phyloP scores from a whole-genome alignment of 208 protist species.

The Leptomonas pyrrhocoris region DNA sequence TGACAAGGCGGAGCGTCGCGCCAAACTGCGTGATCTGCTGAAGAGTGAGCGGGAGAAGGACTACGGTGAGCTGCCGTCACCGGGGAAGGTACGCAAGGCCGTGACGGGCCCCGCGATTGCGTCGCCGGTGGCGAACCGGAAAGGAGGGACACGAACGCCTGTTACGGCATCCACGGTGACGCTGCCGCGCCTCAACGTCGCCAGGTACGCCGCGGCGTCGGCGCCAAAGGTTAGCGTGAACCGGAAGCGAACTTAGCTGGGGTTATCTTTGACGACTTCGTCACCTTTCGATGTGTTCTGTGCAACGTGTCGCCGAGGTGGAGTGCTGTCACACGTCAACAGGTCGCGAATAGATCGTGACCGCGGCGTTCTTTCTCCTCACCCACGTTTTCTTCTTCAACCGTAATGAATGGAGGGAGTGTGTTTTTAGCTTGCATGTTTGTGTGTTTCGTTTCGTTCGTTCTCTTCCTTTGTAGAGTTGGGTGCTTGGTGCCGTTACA shows the following conservation, averaged over 20 bases:
- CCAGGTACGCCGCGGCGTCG: background rate
- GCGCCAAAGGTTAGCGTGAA: background rate
- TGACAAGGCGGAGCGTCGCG: slow-evolving; percentile 86
- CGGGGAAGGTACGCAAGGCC: slow-evolving; percentile 20
- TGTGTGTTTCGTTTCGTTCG: too few relatives aligned
- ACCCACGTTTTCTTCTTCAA: too few relatives aligned
- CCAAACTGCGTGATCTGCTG: slow-evolving; percentile 86
- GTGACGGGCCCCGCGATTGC: background rate
- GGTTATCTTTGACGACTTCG: too few relatives aligned
- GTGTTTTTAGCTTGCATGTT: too few relatives aligned
- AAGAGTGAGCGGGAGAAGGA: slow-evolving; percentile 85
- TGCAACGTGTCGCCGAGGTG: too few relatives aligned
- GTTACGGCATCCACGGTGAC: background rate
- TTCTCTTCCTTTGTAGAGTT: slow-evolving; percentile 21
- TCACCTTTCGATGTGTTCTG: too few relatives aligned
- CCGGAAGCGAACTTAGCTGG: background rate
- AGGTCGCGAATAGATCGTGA: too few relatives aligned
- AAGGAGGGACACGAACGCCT: background rate
- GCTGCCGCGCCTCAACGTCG: slow-evolving; percentile 4
- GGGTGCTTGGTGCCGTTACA: background rate
- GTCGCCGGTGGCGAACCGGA: slow-evolving; percentile 1
- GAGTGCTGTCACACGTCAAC: too few relatives aligned
- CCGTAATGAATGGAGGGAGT: too few relatives aligned
- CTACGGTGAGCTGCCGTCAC: slow-evolving; percentile 40
- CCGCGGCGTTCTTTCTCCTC: too few relatives aligned